These are phyloP conservation scores for Anacardium occidentale DNA, from an alignment of 345 rosid species.

Conservation along the genomic window DNA sequence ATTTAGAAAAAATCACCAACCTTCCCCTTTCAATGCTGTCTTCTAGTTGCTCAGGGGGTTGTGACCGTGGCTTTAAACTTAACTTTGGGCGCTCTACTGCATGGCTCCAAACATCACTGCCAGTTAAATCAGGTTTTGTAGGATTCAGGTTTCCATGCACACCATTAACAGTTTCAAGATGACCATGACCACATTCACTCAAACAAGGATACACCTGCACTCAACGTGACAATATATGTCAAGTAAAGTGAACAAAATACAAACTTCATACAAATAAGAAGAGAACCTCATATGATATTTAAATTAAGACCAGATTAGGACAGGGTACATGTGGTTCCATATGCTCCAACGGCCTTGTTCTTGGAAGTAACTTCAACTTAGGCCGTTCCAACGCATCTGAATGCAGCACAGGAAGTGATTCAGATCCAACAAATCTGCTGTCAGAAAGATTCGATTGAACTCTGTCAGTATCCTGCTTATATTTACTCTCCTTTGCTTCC, in stretches of 20 bases:
- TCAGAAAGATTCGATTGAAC: slow-evolving; percentile 38
- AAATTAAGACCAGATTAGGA: slow-evolving; percentile 42
- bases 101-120: slow-evolving; percentile 48
- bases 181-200: slow-evolving; percentile 27
- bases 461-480: slow-evolving; percentile 26
- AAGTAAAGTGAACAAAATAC: slow-evolving; percentile 3
- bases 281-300: neutral
- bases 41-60: slow-evolving; percentile 48
- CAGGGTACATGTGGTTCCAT: slow-evolving; percentile 38
- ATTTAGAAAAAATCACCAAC: slow-evolving; percentile 31
- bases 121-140: slow-evolving; percentile 40
- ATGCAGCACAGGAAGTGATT: slow-evolving; percentile 36
- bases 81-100: slow-evolving; percentile 58
- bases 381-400: slow-evolving; percentile 57
- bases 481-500: slow-evolving; percentile 46
- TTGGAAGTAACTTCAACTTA: slow-evolving; percentile 65
- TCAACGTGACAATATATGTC: slow-evolving; percentile 20
- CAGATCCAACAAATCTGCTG: slow-evolving; percentile 36
- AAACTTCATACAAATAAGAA: slow-evolving; percentile 2
- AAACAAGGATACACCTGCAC: slow-evolving; percentile 31
- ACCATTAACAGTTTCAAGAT: slow-evolving; percentile 31
- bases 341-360: slow-evolving; percentile 58
- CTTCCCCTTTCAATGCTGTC: slow-evolving; percentile 54
- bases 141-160: slow-evolving; percentile 30
- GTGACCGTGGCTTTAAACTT: slow-evolving; percentile 61